Percentiles rank a stretch among this genome's conserved stretches.
Conservation (phyloP, 2,329 filamentous ascomycete species). For the Aquanectria penicillioides region DNA sequence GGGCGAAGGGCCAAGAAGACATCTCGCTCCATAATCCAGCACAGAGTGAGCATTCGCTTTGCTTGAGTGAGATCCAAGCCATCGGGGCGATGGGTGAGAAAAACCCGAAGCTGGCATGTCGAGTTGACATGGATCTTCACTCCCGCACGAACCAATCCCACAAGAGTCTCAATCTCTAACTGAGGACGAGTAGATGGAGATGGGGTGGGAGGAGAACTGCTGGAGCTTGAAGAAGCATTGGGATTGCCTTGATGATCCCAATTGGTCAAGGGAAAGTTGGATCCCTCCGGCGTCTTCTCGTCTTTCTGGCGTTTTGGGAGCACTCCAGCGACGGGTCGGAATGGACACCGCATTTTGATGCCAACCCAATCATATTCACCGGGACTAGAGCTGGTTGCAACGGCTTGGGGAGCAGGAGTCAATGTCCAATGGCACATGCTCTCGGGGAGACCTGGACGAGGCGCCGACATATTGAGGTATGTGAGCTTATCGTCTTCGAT, state of each 20-base stretch:
- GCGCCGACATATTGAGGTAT: background rate
- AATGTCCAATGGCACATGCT: conserved; percentile 26
- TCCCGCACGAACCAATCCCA: conserved; percentile 20
- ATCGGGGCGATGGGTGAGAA: conserved; percentile 13
- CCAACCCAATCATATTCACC: conserved; percentile 40
- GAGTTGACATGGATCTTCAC: conserved; percentile 39
- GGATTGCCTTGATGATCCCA: background rate
- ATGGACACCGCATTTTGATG: conserved; percentile 37
- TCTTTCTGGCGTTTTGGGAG: background rate
- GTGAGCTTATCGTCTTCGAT: background rate
- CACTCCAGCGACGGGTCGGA: background rate
- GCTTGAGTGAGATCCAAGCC: conserved; percentile 23
- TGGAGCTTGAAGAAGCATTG: too few species aligned
- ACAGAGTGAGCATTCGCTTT: conserved; percentile 25
- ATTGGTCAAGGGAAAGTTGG: too few species aligned
- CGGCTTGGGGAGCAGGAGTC: conserved; percentile 22
- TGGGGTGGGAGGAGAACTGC: background rate
- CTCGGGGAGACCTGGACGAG: background rate
- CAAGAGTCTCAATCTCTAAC: conserved; percentile 21
- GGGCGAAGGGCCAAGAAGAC: conserved; percentile 24
- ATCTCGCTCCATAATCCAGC: conserved; percentile 27
- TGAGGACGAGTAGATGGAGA: background rate
- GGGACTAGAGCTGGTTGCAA: conserved; percentile 22
- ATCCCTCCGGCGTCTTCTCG: too few species aligned
- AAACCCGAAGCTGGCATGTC: conserved; percentile 30